These are phyloP conservation scores for Akanthomyces lecanii DNA, from an alignment of 2,329 filamentous ascomycete genomes.

Conservation along the genomic window DNA sequence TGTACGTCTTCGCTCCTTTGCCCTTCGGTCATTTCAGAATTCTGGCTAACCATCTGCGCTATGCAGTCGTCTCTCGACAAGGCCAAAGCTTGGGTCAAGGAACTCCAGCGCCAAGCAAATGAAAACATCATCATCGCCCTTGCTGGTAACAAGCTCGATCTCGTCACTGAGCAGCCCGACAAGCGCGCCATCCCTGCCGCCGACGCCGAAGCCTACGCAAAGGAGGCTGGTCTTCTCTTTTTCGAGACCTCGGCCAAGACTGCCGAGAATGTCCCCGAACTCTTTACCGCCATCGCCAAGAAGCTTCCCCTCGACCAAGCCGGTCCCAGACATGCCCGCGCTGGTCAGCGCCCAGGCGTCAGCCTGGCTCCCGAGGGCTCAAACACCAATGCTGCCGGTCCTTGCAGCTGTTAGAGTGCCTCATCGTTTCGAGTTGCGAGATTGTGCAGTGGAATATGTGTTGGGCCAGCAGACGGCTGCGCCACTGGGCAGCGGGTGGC, in stretches of 20 bases:
- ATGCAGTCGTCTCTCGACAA: slow-evolving; percentile 89
- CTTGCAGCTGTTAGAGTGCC: slow-evolving; percentile 49
- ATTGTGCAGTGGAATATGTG: not conserved
- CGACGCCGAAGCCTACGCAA: slow-evolving; percentile 92
- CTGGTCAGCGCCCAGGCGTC: slow-evolving; percentile 56
- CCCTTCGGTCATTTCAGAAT: not conserved
- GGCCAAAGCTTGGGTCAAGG: slow-evolving; percentile 98
- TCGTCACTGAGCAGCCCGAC: slow-evolving; percentile 90
- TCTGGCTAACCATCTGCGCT: slow-evolving; percentile 19
- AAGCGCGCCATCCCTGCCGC: slow-evolving; percentile 87
- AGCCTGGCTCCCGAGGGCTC: slow-evolving; percentile 53
- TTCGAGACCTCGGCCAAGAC: slow-evolving; percentile 99
- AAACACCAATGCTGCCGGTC: slow-evolving; percentile 53
- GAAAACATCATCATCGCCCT: slow-evolving; percentile 99
- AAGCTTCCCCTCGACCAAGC: slow-evolving; percentile 95
- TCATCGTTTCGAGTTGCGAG: not conserved
- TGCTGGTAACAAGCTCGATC: slow-evolving; percentile 94
- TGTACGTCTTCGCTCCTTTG: slow-evolving; percentile 52
- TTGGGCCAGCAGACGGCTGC: slow-evolving; percentile 4
- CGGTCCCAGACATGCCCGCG: slow-evolving; percentile 79
- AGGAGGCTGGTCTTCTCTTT: slow-evolving; percentile 89
- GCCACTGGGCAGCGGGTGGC: not conserved
- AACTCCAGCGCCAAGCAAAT: slow-evolving; percentile 96
- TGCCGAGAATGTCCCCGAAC: slow-evolving; percentile 87
- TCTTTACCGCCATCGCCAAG: slow-evolving; percentile 97